Evolutionary conservation across 257 asterid species (phyloP).

Genomic region (Nicotiana obtusifolia): DNA sequence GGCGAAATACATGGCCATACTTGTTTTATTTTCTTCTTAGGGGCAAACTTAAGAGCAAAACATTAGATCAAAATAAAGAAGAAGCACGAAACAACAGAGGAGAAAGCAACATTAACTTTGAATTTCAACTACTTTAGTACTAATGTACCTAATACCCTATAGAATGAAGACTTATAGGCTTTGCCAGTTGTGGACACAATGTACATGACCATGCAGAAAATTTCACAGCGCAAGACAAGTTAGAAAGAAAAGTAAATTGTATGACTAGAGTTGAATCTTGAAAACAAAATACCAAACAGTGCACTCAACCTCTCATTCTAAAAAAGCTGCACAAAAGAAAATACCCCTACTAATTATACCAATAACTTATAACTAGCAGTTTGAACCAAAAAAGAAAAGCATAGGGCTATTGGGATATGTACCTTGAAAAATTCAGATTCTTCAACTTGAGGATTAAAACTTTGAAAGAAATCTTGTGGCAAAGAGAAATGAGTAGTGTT

Average conservation of each 20-base stretch:
- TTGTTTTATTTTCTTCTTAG: not conserved
- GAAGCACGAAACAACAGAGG: not conserved
- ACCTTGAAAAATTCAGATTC: slow-evolving; percentile 62
- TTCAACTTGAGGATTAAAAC: slow-evolving; percentile 30
- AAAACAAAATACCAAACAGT: slow-evolving; percentile 8
- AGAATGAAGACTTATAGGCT: slow-evolving; percentile 4
- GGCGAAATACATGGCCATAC: not conserved
- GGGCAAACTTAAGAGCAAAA: not conserved
- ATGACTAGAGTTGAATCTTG: slow-evolving; percentile 15
- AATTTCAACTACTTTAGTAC: not conserved
- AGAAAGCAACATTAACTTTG: not conserved
- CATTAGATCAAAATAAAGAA: not conserved
- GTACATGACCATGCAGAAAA: slow-evolving; percentile 6
- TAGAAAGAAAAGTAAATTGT: not conserved
- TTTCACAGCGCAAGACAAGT: not conserved
- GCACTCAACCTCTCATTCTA: slow-evolving; percentile 19
- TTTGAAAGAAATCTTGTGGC: slow-evolving; percentile 24
- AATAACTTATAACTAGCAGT: not conserved
- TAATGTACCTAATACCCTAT: slow-evolving; percentile 7
- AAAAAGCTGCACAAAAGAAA: slow-evolving; percentile 21
- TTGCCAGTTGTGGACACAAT: slow-evolving; percentile 11
- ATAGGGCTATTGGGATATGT: slow-evolving; percentile 20
- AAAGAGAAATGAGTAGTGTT: slow-evolving; percentile 9
- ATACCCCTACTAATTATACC: not conserved
- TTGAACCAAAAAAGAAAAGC: not conserved